phyloP scores from a whole-genome alignment of 441 rosid species.

The Biscutella laevigata region DNA sequence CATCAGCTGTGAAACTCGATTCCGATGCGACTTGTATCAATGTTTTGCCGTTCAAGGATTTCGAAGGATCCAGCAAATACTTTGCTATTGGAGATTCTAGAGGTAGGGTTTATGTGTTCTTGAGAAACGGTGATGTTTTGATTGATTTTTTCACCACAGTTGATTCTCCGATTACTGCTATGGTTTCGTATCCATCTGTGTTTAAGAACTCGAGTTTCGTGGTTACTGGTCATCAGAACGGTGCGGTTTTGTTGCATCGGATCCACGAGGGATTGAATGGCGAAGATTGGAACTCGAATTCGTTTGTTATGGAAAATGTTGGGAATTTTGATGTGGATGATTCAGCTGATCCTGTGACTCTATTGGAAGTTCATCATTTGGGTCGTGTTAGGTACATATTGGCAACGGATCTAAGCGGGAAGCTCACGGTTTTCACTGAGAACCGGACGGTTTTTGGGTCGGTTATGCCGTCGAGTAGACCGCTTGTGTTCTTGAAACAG shows the following conservation, averaged over 20 bases:
- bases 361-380: constrained; percentile 79
- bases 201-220: constrained; percentile 69
- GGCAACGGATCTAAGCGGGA: constrained; percentile 56
- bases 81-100: constrained; percentile 76
- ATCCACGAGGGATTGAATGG: constrained; percentile 53
- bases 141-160: constrained; percentile 45
- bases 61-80: constrained; percentile 74
- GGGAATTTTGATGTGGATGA: constrained; percentile 41
- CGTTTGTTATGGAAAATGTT: constrained; percentile 44
- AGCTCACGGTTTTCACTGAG: constrained; percentile 60
- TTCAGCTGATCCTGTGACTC: constrained; percentile 38
- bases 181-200: constrained; percentile 62
- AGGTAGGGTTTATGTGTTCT: constrained; percentile 66
- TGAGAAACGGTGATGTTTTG: constrained; percentile 73
- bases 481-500: constrained; percentile 84
- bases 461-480: constrained; percentile 51
- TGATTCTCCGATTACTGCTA: constrained; percentile 62
- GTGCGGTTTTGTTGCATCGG: constrained; percentile 57
- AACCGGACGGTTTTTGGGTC: constrained; percentile 67
- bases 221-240: constrained; percentile 77
- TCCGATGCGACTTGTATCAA: constrained; percentile 62
- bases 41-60: constrained; percentile 71
- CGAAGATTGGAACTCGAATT: constrained; percentile 51
- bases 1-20: constrained; percentile 78
- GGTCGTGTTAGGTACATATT: constrained; percentile 73